Base-by-base conservation (phyloP, 1,284 basidiomycete genomes). In the Cryptococcus sp. region DNA sequence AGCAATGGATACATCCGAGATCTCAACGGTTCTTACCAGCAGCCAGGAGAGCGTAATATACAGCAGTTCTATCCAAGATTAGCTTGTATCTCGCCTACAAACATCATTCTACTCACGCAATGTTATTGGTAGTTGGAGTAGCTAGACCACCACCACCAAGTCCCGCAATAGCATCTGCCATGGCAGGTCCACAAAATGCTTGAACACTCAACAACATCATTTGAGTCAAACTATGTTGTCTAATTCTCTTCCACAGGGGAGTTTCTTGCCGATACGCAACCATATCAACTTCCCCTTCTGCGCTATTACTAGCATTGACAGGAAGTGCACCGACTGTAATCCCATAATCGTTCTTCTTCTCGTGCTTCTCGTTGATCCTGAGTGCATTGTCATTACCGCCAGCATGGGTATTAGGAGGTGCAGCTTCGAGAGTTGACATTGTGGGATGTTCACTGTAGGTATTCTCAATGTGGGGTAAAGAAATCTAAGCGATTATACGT, bases 121-220 rank as follows among this genome's bases (percentile, higher is more conserved):
- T 50, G 45, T 61, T 61, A 23, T 58, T 50, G 23, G 53, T 53
- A 34, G 59, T 55, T 4, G 60, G 60, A 5, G 57, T 55, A 2
- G 55, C 53, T 10, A 61, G 49, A 41, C 62, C 62, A 52, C 62
- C 62, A 41, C 62, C 62, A 34, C 62, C 62, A 2, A 64, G 50
- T 31, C 51, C 56, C 34, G 50, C 50, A 15, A 62, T 62, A 10
- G 57, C 58, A 48, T 62, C 60, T 5, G 60, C 42, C 61, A 62
- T 62, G 7, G 60, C 57, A 10, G 58, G 60, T 1, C 59, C 61
- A 49, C 55, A 61, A 49, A 58, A 61, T 5, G 41, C 59, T 30
- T 60, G 61, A 6, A 63, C 38, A 35, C 46, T 49, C 7, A 65
- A 31, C 14, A 65, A 44, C n/a, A 63, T 50, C 63, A 65, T 65